Base-by-base conservation (phyloP, 23 red algal genomes). In the Gracilaria domingensis region DNA sequence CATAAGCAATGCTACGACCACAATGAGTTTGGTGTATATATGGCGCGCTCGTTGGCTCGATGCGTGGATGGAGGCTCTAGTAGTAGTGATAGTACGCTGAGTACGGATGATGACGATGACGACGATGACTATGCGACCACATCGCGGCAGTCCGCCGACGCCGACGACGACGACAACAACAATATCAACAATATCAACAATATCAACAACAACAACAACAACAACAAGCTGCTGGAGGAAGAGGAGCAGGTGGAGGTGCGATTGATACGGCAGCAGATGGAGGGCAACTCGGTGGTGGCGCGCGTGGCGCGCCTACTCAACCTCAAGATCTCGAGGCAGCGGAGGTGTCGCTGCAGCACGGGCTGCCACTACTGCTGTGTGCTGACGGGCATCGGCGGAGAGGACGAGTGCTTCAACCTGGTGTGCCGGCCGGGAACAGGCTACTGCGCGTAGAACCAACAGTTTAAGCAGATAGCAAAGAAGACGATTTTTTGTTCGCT, bases 361-460 rank as follows among this genome's bases (percentile, higher is more conserved):
- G 70, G 70, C 36, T 75, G 70, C n/a, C 70, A 75, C 36, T 75
- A 24, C 20, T 75, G 70, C 70, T 75, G 70, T n/a, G 70, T 75
- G 40, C 38, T 75, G 70, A 29, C 18, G 37, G 70, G 70, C 40
- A 26, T 75, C 23, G 70, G 70, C 12, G 70, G 70, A 12, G 40
- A 75, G n/a, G 40, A 75, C 70, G 5, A 48, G 5, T 75, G 70
- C 40, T 75, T 75, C 70, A 21, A 23, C 14, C 29, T 45, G 38
- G 40, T 47, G 70, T 75, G 70, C 40, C 18, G 18, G 28, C 24
- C 4, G 1, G 60, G 60, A 66, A 66, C 25, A n/a, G 60, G 60
- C 20, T 66, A 66, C 26, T 66, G 60, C 28, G 60, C 60, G 60
- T 66, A 33, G 56, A 3, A 18, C 23, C n/a, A n/a, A n/a, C n/a